Base-by-base conservation (phyloP, 208 protist genomes). In the Leishmania major region DNA sequence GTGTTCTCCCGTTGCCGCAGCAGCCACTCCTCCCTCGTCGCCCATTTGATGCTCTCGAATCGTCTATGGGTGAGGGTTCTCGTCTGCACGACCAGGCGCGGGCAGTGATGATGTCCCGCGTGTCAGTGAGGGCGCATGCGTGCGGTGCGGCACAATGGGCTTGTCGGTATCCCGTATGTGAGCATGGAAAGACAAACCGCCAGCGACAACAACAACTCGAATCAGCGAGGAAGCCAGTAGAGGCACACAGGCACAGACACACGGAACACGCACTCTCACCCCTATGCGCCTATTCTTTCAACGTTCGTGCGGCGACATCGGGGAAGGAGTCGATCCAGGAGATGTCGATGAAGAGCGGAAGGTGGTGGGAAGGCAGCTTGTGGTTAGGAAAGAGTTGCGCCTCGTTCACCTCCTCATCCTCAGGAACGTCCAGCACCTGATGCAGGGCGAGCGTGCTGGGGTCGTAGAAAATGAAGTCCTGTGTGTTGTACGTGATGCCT, bases 401-500 rank as follows among this genome's bases (percentile, higher is more conserved):
- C 71, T 75, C 79, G 10, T 92, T 74, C 19, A 97, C 83, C 74
- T 95, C 80, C 17, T 19, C 59, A 37, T 97, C 92, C 17, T 92
- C 89, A 5, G 94, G 94, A 25, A 95, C 83, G 72, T 97, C 94
- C 13, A 97, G 81, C 3, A 96, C 91, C 75, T 94, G 88, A 67
- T 96, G 94, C n/a, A 97, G 87, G 17, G 91, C 91, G 17, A 96
- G 85, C 11, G 84, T 86, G 31, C 82, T 76, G 11, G 92, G 92
- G 47, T 97, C 92, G 78, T 96, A 96, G 72, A 97, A 95, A 25
- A 97, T 91, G 80, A 95, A 97, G 77, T 97, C 94, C 75, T 96
- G 90, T 11, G 94, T 91, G 53, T 89, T 86, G 72, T 87, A 91
- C 74, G 89, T 84, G 77, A 95, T 85, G 35, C 88, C 92, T 17